These are phyloP conservation scores for Tylopilus intermedius DNA, from an alignment of 768 basidiomycete genomes.

Conservation along the genomic window DNA sequence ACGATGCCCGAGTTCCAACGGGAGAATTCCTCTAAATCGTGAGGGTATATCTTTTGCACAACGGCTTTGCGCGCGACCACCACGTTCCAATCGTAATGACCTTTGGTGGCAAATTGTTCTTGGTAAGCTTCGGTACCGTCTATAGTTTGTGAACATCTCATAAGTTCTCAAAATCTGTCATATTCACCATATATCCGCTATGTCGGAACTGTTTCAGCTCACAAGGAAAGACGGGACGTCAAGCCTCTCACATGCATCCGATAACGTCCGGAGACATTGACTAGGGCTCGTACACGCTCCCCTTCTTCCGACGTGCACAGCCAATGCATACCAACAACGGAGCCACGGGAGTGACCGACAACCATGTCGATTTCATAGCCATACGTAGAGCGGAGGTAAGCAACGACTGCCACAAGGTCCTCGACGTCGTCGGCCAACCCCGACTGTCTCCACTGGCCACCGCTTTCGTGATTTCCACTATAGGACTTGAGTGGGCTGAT, in stretches of 20 bases:
- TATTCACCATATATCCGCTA: conserved; percentile 29
- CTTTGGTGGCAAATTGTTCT: conserved; percentile 49
- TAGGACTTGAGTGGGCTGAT: not conserved
- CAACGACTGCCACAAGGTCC: conserved; percentile 63
- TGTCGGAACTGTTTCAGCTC: conserved; percentile 2
- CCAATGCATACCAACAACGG: conserved; percentile 66
- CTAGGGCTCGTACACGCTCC: conserved; percentile 50
- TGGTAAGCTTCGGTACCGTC: conserved; percentile 35
- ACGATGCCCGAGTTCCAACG: conserved; percentile 64
- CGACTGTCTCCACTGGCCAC: conserved; percentile 60
- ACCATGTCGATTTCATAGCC: conserved; percentile 68
- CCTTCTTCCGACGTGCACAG: conserved; percentile 59
- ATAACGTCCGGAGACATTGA: conserved; percentile 75
- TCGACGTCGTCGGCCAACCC: conserved; percentile 55
- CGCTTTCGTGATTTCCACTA: conserved; percentile 76
- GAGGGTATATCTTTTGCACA: conserved; percentile 47
- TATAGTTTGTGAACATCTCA: conserved; percentile 11
- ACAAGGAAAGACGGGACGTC: not conserved
- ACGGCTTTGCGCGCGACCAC: conserved; percentile 62
- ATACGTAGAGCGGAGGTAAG: conserved; percentile 50
- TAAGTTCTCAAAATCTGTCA: not conserved
- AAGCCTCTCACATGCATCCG: conserved; percentile 61
- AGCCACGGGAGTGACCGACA: conserved; percentile 76
- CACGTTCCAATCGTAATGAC: conserved; percentile 58
- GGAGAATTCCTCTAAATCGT: conserved; percentile 58